phyloP scores from a whole-genome alignment of 2,329 filamentous ascomycete species.

The Cytospora piceae region DNA sequence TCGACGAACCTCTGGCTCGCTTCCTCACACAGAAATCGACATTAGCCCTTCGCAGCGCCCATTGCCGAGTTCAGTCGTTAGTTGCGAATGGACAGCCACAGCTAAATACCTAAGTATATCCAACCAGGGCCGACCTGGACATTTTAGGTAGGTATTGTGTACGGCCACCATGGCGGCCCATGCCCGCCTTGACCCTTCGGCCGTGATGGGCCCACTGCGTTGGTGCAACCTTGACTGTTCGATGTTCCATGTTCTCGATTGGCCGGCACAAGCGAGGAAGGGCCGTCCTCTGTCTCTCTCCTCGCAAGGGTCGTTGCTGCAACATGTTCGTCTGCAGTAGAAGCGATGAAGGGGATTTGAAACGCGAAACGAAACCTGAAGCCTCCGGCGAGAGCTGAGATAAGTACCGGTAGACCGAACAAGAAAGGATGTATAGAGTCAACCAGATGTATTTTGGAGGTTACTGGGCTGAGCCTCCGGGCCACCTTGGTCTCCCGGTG shows the following conservation, averaged over 20 bases:
- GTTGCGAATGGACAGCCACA: slow-evolving; percentile 4
- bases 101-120: background rate
- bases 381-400: background rate
- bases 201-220: background rate
- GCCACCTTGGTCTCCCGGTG: background rate
- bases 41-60: background rate
- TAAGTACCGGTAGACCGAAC: too few species aligned
- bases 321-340: background rate
- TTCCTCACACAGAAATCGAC: background rate
- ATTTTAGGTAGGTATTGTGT: background rate
- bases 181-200: background rate
- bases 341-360: background rate
- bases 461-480: background rate
- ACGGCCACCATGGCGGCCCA: background rate
- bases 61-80: background rate
- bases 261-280: slow-evolving; percentile 16
- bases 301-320: background rate
- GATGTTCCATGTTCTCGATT: slow-evolving; percentile 2
- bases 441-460: background rate
- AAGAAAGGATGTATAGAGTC: background rate
- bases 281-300: background rate
- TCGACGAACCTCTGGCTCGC: background rate
- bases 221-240: slow-evolving; percentile 15
- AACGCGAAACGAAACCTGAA: background rate
- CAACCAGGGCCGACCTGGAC: background rate